phyloP scores from a whole-genome alignment of 768 basidiomycete genomes.

The Porpolomopsis calyptriformis region DNA sequence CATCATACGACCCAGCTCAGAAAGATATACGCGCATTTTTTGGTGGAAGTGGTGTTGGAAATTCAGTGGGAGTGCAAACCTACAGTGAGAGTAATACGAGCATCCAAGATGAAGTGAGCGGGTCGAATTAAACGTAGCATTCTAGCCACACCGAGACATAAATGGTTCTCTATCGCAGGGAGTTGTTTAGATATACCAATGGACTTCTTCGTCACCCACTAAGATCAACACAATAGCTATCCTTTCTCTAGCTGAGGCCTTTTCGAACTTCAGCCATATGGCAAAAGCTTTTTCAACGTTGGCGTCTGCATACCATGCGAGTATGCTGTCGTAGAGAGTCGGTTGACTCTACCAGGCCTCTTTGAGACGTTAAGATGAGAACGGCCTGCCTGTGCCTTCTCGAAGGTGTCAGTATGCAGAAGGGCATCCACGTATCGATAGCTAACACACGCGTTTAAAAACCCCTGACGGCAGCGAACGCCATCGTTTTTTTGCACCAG shows the following conservation, averaged over 20 bases:
- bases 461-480: slow-evolving; percentile 52
- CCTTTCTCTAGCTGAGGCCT: too few species aligned
- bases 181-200: too few species aligned
- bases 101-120: too few species aligned
- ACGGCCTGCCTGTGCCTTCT: slow-evolving; percentile 59
- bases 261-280: slow-evolving; percentile 48
- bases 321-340: slow-evolving; percentile 54
- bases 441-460: slow-evolving; percentile 64
- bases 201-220: too few species aligned
- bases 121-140: too few species aligned
- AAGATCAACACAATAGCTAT: too few species aligned
- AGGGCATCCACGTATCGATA: not conserved
- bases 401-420: not conserved
- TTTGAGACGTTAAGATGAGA: slow-evolving; percentile 66
- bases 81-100: not conserved
- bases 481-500: slow-evolving; percentile 77
- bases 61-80: not conserved
- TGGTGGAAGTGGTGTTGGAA: slow-evolving; percentile 23
- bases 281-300: slow-evolving; percentile 60
- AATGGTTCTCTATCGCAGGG: too few species aligned
- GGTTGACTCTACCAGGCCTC: slow-evolving; percentile 53
- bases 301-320: slow-evolving; percentile 54
- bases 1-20: slow-evolving; percentile 65
- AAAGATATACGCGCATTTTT: slow-evolving; percentile 70
- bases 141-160: too few species aligned